Evolutionary conservation across 805 yeast species (phyloP).

Genomic region (Wickerhamiella azyma): DNA sequence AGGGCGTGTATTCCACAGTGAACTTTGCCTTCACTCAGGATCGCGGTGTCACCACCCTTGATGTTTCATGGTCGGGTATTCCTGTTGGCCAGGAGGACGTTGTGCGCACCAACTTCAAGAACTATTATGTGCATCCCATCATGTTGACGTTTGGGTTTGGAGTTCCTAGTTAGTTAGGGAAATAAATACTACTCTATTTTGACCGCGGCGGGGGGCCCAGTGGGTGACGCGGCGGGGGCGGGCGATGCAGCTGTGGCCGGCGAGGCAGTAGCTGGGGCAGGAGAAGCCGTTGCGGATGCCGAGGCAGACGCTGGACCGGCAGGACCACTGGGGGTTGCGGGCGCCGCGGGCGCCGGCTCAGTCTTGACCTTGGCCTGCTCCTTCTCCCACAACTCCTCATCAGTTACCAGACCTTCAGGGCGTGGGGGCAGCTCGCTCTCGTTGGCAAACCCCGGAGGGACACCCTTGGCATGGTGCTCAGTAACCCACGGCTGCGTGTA

Average conservation of each 20-base stretch:
- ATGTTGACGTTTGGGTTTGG: conserved; percentile 92
- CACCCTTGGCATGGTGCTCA: conserved; percentile 61
- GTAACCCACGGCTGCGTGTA: conserved; percentile 31
- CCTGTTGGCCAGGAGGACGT: conserved; percentile 93
- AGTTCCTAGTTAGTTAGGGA: conserved; percentile 20
- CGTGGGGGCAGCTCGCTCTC: conserved; percentile 7
- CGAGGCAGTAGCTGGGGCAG: too few species aligned
- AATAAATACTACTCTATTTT: not conserved
- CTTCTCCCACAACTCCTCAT: not conserved
- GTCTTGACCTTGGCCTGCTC: not conserved
- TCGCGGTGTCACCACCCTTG: conserved; percentile 68
- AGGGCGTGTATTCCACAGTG: conserved; percentile 64
- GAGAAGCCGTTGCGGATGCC: too few species aligned
- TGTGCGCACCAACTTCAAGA: conserved; percentile 72
- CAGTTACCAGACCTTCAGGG: not conserved
- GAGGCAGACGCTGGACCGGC: too few species aligned
- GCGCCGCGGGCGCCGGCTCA: not conserved
- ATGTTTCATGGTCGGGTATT: conserved; percentile 69
- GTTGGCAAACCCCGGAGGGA: conserved; percentile 63
- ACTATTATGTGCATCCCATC: conserved; percentile 77
- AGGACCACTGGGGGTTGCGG: too few species aligned
- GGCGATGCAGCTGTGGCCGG: too few species aligned
- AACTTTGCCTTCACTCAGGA: conserved; percentile 60
- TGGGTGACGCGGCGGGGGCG: too few species aligned
- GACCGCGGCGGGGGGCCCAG: not conserved